Base-by-base conservation (phyloP, 129 eudicot species). In the Lactuca sativa region DNA sequence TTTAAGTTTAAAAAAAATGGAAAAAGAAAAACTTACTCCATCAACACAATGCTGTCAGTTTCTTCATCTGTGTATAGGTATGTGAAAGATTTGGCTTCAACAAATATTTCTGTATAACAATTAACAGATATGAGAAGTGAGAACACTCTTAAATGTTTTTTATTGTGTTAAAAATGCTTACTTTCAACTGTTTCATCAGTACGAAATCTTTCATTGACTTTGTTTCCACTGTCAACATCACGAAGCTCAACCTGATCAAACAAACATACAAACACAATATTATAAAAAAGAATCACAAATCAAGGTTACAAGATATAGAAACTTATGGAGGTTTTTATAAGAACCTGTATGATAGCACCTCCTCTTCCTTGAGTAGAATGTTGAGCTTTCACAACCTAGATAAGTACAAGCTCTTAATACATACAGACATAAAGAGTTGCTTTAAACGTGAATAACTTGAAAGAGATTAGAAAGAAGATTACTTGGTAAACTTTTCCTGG, bases 281-380 rank as follows among this genome's bases (percentile, higher is more conserved):
- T 47, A 32, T 6, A 49, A 60, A 31, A 49, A 60, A 31, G 21
- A 71, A 32, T 6, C 37, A 47, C 30, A 62, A 37, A 72, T 62
- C 14, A 73, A 62, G 13, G 37, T 11, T 37, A 33, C 18, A 73
- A 62, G 17, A 53, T 11, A 62, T 33, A 13, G 16, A 73, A 53
- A 52, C 10, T 56, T 41, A 25, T 1, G 40, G 58, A 44, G 67
- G 10, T 30, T 66, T 65, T 9, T 9, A 25, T 25, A 25, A 25
- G 1, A 59, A 92, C 97, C 95, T 93, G 99, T 75, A 93, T 90
- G 38, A 84, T 75, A 56, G 99, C 95, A 9, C 95, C 97, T 76
- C 95, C 95, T 78, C 96, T 85, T 77, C 99, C 99, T 71, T 88
- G 99, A 21, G 86, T 82, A 1, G 92, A 74, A 47, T 93, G 99